Conservation (phyloP, 257 asterid genomes). For the Eucommia ulmoides region DNA sequence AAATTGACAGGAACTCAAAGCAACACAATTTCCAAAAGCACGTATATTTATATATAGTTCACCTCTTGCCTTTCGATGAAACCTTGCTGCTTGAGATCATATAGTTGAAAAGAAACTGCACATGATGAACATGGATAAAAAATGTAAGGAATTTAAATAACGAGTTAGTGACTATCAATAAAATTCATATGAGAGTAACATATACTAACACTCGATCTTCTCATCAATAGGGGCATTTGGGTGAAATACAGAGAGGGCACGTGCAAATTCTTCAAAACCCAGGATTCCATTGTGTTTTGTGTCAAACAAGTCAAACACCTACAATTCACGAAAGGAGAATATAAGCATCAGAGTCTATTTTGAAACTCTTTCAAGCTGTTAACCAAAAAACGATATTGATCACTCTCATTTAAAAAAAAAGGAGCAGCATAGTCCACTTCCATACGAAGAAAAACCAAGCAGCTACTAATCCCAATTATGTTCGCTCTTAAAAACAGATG, state of each 20-base stretch:
- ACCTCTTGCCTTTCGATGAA: conserved; percentile 99
- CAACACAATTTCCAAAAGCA: not conserved
- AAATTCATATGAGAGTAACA: not conserved
- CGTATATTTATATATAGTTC: not conserved
- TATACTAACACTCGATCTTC: conserved; percentile 72
- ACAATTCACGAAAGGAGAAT: conserved; percentile 13
- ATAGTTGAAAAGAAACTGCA: conserved; percentile 95
- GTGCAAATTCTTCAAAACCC: conserved; percentile 97
- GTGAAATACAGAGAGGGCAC: conserved; percentile 97
- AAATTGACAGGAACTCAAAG: not conserved
- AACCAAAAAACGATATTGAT: too few relatives aligned
- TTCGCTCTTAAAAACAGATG: not conserved
- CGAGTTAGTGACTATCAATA: not conserved
- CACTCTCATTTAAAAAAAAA: too few relatives aligned
- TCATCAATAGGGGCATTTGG: conserved; percentile 97
- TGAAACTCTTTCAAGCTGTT: conserved; percentile 1
- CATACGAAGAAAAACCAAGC: not conserved
- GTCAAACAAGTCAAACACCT: conserved; percentile 97
- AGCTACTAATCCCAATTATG: not conserved
- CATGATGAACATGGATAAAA: not conserved
- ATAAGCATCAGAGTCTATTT: not conserved
- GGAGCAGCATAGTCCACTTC: too few relatives aligned
- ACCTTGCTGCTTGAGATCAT: conserved; percentile 99
- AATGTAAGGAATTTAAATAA: not conserved
- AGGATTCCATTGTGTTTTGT: conserved; percentile 94